These are phyloP conservation scores for Podospora sp. DNA, from an alignment of 495 filamentous ascomycete species.

Conservation along the genomic window DNA sequence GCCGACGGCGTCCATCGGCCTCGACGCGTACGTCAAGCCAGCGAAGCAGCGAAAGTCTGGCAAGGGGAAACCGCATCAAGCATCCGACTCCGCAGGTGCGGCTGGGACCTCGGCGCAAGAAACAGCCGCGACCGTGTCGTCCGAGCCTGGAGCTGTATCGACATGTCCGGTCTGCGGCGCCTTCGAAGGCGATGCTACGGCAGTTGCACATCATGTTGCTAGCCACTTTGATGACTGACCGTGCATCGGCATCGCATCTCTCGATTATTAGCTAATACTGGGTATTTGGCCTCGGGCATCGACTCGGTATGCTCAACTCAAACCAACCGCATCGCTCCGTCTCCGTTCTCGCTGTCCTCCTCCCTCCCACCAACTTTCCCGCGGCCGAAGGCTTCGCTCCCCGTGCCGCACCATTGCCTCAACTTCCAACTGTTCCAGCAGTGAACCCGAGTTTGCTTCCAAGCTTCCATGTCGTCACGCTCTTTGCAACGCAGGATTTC, in stretches of 20 bases:
- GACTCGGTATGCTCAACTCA: not conserved
- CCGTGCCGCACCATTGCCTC: not conserved
- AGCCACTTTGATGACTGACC: conserved; percentile 49
- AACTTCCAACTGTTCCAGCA: not conserved
- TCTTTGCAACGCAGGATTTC: not conserved
- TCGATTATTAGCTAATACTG: not conserved
- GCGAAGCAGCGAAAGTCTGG: conserved; percentile 39
- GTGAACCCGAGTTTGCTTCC: not conserved
- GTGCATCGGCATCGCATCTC: not conserved
- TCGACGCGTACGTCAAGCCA: conserved; percentile 52
- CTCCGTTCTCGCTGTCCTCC: not conserved
- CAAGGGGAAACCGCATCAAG: conserved; percentile 26
- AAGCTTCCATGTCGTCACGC: not conserved
- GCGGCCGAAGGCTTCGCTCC: not conserved
- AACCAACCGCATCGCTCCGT: not conserved
- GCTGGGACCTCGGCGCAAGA: conserved; percentile 20
- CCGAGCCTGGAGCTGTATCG: conserved; percentile 23
- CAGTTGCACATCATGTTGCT: conserved; percentile 62
- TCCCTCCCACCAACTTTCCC: not conserved
- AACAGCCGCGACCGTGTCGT: not conserved
- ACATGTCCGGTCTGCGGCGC: conserved; percentile 61
- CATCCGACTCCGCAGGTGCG: conserved; percentile 6
- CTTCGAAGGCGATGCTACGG: conserved; percentile 62
- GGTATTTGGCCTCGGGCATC: not conserved
- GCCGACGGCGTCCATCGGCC: conserved; percentile 32